phyloP scores from a whole-genome alignment of 352 stramenopile genomes.

The Phytopythium boreale region DNA sequence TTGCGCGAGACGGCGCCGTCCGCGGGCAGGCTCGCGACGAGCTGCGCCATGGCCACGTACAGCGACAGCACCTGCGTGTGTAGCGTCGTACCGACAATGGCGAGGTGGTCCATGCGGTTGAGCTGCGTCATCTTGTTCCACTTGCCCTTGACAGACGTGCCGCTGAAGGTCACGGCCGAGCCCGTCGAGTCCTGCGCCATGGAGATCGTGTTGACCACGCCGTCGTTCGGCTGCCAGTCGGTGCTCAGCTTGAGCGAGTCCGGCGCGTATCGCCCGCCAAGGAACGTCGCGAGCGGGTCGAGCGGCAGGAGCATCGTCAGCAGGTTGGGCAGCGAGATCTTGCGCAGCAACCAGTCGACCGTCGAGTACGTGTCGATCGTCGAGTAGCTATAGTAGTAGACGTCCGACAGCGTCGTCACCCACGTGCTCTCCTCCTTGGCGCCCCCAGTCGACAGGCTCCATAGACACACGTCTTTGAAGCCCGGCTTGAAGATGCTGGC shows the following conservation, averaged over 20 bases:
- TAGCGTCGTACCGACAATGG: slow-evolving; percentile 36
- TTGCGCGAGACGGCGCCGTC: slow-evolving; percentile 12
- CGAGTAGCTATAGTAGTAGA: slow-evolving; percentile 61
- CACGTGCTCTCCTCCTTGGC: slow-evolving; percentile 48
- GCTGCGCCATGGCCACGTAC: slow-evolving; percentile 26
- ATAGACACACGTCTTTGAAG: slow-evolving; percentile 42
- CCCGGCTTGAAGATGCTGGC: slow-evolving; percentile 33
- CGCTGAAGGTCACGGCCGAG: slow-evolving; percentile 18
- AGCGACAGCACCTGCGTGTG: slow-evolving; percentile 39
- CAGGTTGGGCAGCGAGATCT: slow-evolving; percentile 39
- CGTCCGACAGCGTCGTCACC: slow-evolving; percentile 44
- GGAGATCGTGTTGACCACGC: slow-evolving; percentile 40
- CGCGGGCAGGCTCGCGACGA: slow-evolving; percentile 22
- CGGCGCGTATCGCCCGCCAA: slow-evolving; percentile 29
- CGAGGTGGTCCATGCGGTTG: slow-evolving; percentile 40
- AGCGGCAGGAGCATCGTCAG: slow-evolving; percentile 47
- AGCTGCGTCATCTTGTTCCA: slow-evolving; percentile 54
- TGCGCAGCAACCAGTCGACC: slow-evolving; percentile 27
- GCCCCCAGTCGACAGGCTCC: slow-evolving; percentile 43
- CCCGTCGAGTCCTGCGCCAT: slow-evolving; percentile 34
- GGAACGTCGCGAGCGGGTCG: slow-evolving; percentile 27
- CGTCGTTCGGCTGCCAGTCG: slow-evolving; percentile 44
- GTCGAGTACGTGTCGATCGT: slow-evolving; percentile 38
- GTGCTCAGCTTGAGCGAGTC: slow-evolving; percentile 26
- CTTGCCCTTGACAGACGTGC: slow-evolving; percentile 30